phyloP scores from a whole-genome alignment of 2,329 filamentous ascomycete genomes.

The Eutypa lata region DNA sequence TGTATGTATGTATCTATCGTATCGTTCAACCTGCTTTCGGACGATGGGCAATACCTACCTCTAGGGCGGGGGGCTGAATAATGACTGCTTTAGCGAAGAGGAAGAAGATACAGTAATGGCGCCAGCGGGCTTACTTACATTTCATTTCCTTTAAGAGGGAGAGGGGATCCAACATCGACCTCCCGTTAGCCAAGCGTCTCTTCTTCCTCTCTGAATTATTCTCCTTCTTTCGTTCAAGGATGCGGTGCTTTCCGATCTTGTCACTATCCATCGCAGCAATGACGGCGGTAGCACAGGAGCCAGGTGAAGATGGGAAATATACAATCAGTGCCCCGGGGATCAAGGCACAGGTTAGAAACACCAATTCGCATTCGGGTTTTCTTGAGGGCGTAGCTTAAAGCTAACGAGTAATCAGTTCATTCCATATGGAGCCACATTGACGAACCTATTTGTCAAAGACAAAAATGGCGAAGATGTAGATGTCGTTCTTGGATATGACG shows the following conservation, averaged over 20 bases:
- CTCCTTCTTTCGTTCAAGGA: constrained; percentile 9
- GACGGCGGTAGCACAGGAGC: constrained; percentile 16
- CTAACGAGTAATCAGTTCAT: constrained; percentile 23
- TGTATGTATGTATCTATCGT: background rate
- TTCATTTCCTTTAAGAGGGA: background rate
- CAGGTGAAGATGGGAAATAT: constrained; percentile 27
- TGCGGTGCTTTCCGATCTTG: constrained; percentile 18
- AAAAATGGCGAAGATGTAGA: constrained; percentile 59
- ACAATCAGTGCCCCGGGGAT: constrained; percentile 26
- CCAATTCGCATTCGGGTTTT: background rate
- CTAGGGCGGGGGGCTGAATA: background rate
- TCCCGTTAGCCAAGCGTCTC: background rate
- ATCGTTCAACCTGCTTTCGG: background rate
- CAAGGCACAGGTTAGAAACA: constrained; percentile 26
- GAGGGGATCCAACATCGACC: background rate
- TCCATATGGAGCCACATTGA: constrained; percentile 54
- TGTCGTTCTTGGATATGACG: constrained; percentile 62
- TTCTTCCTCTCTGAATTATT: background rate
- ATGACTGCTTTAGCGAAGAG: background rate
- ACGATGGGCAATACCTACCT: background rate
- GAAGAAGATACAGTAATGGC: background rate
- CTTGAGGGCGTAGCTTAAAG: too few species aligned
- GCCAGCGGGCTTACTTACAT: background rate
- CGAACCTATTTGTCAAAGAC: constrained; percentile 62
- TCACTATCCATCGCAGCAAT: constrained; percentile 17